Evolutionary conservation across 805 yeast species (phyloP).

Genomic region (Priceomyces haplophilus): DNA sequence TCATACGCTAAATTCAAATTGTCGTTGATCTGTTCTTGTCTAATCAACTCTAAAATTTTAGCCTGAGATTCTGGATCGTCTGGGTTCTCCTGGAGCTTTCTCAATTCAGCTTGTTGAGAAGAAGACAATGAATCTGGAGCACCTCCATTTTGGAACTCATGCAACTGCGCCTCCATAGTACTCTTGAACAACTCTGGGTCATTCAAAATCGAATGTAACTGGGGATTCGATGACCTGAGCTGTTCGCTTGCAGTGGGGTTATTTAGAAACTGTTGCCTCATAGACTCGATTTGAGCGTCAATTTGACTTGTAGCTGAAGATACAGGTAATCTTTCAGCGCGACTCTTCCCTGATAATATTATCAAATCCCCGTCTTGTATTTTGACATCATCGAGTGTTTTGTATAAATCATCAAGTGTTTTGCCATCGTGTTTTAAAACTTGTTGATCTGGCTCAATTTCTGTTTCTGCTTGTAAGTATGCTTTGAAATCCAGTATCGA

Average conservation of each 20-base stretch:
- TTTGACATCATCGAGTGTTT: constrained; percentile 45
- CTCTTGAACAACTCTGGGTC: constrained; percentile 49
- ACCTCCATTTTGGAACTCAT: constrained; percentile 28
- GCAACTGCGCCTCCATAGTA: constrained; percentile 29
- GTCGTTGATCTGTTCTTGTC: constrained; percentile 73
- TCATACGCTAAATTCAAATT: constrained; percentile 79
- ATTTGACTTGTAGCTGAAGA: constrained; percentile 11
- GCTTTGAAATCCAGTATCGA: constrained; percentile 67
- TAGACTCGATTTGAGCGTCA: constrained; percentile 41
- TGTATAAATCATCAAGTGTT: constrained; percentile 25
- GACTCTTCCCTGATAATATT: constrained; percentile 4
- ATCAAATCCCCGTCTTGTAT: constrained; percentile 60
- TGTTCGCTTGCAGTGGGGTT: constrained; percentile 41
- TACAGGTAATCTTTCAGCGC: constrained; percentile 3
- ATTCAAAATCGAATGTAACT: constrained; percentile 42
- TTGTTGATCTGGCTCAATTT: constrained; percentile 46
- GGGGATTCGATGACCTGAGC: constrained; percentile 42
- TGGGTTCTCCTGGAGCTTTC: constrained; percentile 57
- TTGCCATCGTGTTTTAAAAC: constrained; percentile 48
- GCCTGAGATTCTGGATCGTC: constrained; percentile 68
- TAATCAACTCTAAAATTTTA: constrained; percentile 62
- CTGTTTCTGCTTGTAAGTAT: constrained; percentile 67
- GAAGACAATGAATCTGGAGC: constrained; percentile 29
- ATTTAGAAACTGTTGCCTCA: constrained; percentile 47
- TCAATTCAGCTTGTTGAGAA: constrained; percentile 41